Evolutionary conservation across 306 rosid genomes (phyloP), one percentile per base, ranked within the genome.

Genomic region (Quercus variabilis): DNA sequence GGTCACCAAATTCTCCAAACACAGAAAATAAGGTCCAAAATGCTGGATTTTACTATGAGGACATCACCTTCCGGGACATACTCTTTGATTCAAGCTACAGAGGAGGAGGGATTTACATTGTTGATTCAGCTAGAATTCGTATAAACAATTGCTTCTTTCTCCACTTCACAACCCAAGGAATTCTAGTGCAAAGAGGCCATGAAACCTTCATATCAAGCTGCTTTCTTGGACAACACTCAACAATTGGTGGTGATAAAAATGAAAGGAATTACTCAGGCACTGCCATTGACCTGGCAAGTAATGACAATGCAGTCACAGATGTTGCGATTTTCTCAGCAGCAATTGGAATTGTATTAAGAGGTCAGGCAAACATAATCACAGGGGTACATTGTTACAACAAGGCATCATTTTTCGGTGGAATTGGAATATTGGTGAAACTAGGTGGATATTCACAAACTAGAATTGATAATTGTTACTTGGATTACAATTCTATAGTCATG

Each of bases 301-400:
- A 87, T 46, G 88, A 87, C 49, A 87, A 87, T 55, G 90, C 90
- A 4, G 33, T 87, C 55, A 85, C 87, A 28, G 85, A 87, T 68
- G 87, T 78, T 6, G 80, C 77, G 5, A 80, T 87, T 81, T 87
- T 92, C 85, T 90, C 94, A 5, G 91, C 87, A 5, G 89, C 84
- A 7, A 13, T 88, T 67, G 97, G 97, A 4, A 71, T 92, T 81
- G 80, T 87, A 14, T 72, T 92, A 2, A 85, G 91, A 46, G 94
- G 91, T 46, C 92, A 92, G 43, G 97, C 90, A 4, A 90, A 92
- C 26, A 88, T 92, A 31, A 51, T 92, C 78, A 82, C 91, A 0
- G 97, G 92, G 14, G 92, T 85, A 3, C 92, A 92, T 62, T 90
- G 94, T 31, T 92, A 86, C 77, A 90, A 90, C 85, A 92, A 90